A percentile compares a stretch with the other conserved stretches of the same genome.
Evolutionary conservation across 2,329 filamentous ascomycete species (phyloP).

Genomic region (Scytalidium lignicola): DNA sequence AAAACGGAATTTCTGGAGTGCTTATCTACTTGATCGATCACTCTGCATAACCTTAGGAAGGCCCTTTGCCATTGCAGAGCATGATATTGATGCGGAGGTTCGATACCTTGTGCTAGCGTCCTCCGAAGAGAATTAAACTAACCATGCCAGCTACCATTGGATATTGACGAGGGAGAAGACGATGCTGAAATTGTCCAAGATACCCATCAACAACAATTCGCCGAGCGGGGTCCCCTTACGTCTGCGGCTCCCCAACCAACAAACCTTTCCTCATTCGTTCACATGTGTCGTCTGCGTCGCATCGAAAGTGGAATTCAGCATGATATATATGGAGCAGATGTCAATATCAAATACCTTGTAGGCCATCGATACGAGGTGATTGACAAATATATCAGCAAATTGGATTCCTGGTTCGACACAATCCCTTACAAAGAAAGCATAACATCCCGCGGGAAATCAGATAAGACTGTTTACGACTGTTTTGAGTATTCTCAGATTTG

Average conservation of each 20-base stretch:
- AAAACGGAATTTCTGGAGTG: conserved; percentile 30
- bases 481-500: conserved; percentile 11
- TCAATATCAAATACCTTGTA: background rate
- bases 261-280: conserved; percentile 21
- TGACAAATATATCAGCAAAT: background rate
- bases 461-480: conserved; percentile 1
- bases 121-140: background rate
- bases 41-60: conserved; percentile 30
- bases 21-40: conserved; percentile 30
- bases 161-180: conserved; percentile 14
- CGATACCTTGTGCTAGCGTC: background rate
- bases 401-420: conserved; percentile 1
- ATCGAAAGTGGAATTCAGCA: conserved; percentile 11
- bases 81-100: conserved; percentile 28
- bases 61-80: conserved; percentile 30
- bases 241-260: conserved; percentile 13
- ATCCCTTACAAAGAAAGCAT: conserved; percentile 3
- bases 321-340: conserved; percentile 6
- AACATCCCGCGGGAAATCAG: background rate
- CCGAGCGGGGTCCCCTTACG: conserved; percentile 1
- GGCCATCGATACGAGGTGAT: background rate
- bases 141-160: conserved; percentile 19
- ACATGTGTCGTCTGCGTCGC: conserved; percentile 3
- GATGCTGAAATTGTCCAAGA: conserved; percentile 6
- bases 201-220: conserved; percentile 1